A percentile compares a stretch with the other conserved stretches of the same genome.
Conservation (phyloP, 805 yeast species). For the Starmerella geochares region DNA sequence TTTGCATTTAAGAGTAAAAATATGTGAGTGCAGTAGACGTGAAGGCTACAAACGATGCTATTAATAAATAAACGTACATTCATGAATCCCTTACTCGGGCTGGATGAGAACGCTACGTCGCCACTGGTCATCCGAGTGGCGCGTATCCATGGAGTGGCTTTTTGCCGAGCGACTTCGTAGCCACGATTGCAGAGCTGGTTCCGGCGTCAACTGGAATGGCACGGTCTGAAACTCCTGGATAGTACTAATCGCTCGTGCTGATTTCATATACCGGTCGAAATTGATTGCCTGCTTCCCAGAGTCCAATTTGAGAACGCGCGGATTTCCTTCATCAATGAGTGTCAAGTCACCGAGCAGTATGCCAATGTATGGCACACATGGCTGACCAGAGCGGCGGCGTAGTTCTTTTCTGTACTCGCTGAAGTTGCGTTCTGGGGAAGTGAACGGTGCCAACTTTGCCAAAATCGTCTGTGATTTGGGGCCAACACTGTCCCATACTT, state of each 20-base stretch:
- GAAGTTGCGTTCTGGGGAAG: constrained; percentile 33
- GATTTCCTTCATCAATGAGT: constrained; percentile 33
- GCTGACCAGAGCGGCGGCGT: constrained; percentile 23
- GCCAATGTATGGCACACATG: constrained; percentile 33
- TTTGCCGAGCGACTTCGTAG: constrained; percentile 30
- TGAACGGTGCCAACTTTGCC: constrained; percentile 25
- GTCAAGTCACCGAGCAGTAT: constrained; percentile 32
- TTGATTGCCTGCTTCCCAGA: constrained; percentile 27
- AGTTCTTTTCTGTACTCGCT: constrained; percentile 29
- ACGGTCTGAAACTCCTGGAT: constrained; percentile 30
- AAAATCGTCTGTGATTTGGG: constrained; percentile 26
- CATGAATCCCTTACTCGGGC: constrained; percentile 21
- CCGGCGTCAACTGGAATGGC: constrained; percentile 20
- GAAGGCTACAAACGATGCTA: no score
- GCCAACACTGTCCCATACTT: constrained; percentile 31
- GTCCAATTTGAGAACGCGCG: constrained; percentile 20
- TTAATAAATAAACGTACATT: constrained; percentile 1
- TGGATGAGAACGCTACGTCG: constrained; percentile 32
- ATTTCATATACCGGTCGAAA: constrained; percentile 31
- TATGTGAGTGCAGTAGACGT: no score
- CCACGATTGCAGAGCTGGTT: constrained; percentile 28
- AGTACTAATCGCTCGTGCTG: constrained; percentile 28
- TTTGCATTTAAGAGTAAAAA: no score
- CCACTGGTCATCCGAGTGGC: constrained; percentile 31
- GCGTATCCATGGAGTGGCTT: constrained; percentile 26